A percentile compares a stretch with the other conserved stretches of the same genome.
These are phyloP conservation scores for Chrysosporium queenslandicum DNA, from an alignment of 2,329 filamentous ascomycete genomes.

Conservation along the genomic window DNA sequence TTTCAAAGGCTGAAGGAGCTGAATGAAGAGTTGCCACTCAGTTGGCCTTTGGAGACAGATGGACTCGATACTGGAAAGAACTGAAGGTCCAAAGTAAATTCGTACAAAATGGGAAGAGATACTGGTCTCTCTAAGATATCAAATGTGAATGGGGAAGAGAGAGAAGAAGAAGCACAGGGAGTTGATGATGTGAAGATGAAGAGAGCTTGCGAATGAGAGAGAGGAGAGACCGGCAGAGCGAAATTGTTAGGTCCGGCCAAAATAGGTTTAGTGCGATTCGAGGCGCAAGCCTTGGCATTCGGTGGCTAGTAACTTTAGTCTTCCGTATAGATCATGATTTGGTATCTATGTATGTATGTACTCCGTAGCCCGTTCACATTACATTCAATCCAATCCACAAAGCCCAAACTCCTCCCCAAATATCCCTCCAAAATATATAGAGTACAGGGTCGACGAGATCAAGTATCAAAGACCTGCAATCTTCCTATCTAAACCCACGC, in stretches of 20 bases:
- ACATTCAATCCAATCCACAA: neutral
- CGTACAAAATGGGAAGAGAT: neutral
- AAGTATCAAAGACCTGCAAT: neutral
- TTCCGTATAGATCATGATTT: neutral
- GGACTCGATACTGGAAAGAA: neutral
- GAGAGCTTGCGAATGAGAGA: neutral
- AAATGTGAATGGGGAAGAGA: neutral
- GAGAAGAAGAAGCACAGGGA: conserved; percentile 9
- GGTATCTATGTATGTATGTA: too few relatives aligned
- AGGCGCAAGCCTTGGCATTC: neutral
- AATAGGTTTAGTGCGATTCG: neutral
- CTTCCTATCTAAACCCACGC: conserved; percentile 23
- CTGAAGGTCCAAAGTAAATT: neutral
- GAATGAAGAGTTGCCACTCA: conserved; percentile 9
- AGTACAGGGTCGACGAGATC: neutral
- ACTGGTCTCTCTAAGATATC: neutral
- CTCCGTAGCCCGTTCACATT: neutral
- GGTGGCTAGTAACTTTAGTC: too few relatives aligned
- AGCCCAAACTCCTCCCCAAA: neutral
- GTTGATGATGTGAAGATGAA: conserved; percentile 15
- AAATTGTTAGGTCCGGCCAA: neutral
- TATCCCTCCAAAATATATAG: neutral
- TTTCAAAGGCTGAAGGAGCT: neutral
- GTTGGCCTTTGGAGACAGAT: neutral
- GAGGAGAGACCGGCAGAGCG: neutral